phyloP scores from a whole-genome alignment of 1,139 yeast species.

The Meyerozyma smithsonii region DNA sequence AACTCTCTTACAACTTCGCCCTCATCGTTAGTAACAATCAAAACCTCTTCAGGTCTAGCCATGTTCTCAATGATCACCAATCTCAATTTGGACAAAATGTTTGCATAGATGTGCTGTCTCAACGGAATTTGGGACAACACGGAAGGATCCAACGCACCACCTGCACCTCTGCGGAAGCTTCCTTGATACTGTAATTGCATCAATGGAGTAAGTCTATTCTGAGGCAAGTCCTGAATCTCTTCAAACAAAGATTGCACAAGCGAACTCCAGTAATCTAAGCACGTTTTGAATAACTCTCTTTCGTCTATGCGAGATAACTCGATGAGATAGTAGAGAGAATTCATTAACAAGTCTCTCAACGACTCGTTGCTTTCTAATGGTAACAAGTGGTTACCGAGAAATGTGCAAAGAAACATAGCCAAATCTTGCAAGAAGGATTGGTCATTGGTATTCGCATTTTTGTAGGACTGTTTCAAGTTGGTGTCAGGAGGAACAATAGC shows the following conservation, averaged over 20 bases:
- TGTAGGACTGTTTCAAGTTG: constrained; percentile 70
- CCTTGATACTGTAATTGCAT: constrained; percentile 62
- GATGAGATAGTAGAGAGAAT: constrained; percentile 76
- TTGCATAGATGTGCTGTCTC: constrained; percentile 78
- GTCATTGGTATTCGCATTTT: constrained; percentile 72
- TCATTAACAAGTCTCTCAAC: constrained; percentile 55
- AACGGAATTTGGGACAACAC: constrained; percentile 70
- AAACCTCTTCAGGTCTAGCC: constrained; percentile 98
- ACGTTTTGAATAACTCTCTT: constrained; percentile 91
- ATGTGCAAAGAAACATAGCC: constrained; percentile 89
- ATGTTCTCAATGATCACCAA: constrained; percentile 90
- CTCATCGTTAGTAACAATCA: constrained; percentile 95
- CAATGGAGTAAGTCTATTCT: constrained; percentile 66
- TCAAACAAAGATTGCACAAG: constrained; percentile 76
- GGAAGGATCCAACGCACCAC: constrained; percentile 88
- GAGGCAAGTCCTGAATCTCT: constrained; percentile 80
- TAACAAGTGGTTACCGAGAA: constrained; percentile 68
- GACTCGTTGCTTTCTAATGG: constrained; percentile 65
- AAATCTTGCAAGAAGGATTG: constrained; percentile 94
- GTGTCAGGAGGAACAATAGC: constrained; percentile 70
- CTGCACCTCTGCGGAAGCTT: constrained; percentile 46
- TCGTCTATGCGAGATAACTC: constrained; percentile 89
- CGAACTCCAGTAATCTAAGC: constrained; percentile 90
- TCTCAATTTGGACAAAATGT: constrained; percentile 74
- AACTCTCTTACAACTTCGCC: constrained; percentile 98